These are phyloP conservation scores for Lipomyces sp. DNA, from an alignment of 805 yeast species.

Conservation along the genomic window DNA sequence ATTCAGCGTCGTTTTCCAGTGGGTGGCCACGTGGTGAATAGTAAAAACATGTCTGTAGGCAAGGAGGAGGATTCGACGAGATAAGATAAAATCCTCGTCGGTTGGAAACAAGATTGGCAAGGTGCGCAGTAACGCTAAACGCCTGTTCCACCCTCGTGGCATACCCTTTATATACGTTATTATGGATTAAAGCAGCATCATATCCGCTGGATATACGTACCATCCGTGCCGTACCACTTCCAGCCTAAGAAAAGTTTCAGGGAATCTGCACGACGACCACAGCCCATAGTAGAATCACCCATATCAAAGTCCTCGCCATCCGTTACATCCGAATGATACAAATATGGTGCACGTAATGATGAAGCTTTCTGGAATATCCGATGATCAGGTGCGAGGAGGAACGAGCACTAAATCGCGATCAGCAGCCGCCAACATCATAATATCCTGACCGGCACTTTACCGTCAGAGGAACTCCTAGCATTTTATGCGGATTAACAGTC, in stretches of 20 bases:
- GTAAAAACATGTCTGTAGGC: slow-evolving; percentile 83
- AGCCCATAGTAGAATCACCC: slow-evolving; percentile 91
- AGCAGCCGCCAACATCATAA: not conserved
- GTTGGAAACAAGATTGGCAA: slow-evolving; percentile 53
- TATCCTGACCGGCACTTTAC: not conserved
- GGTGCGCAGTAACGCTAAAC: slow-evolving; percentile 63
- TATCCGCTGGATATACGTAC: slow-evolving; percentile 2
- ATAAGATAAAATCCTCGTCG: slow-evolving; percentile 59
- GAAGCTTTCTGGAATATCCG: slow-evolving; percentile 69
- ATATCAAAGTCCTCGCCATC: slow-evolving; percentile 65
- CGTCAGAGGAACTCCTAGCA: slow-evolving; percentile 79
- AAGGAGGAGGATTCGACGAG: slow-evolving; percentile 66
- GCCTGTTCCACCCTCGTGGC: slow-evolving; percentile 74
- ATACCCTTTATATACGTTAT: slow-evolving; percentile 54
- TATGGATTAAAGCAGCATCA: not conserved
- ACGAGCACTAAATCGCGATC: slow-evolving; percentile 54
- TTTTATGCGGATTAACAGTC: slow-evolving; percentile 84
- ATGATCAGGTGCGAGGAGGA: slow-evolving; percentile 72
- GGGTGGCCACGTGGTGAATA: slow-evolving; percentile 56
- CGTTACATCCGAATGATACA: slow-evolving; percentile 67
- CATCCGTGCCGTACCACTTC: slow-evolving; percentile 69
- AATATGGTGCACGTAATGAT: slow-evolving; percentile 77
- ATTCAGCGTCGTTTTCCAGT: slow-evolving; percentile 39
- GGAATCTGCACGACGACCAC: slow-evolving; percentile 85
- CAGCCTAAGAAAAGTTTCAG: slow-evolving; percentile 78